A percentile compares a stretch with the other conserved stretches of the same genome.
Conservation (phyloP, 2,329 filamentous ascomycete species). For the Penicillium janthinellum region DNA sequence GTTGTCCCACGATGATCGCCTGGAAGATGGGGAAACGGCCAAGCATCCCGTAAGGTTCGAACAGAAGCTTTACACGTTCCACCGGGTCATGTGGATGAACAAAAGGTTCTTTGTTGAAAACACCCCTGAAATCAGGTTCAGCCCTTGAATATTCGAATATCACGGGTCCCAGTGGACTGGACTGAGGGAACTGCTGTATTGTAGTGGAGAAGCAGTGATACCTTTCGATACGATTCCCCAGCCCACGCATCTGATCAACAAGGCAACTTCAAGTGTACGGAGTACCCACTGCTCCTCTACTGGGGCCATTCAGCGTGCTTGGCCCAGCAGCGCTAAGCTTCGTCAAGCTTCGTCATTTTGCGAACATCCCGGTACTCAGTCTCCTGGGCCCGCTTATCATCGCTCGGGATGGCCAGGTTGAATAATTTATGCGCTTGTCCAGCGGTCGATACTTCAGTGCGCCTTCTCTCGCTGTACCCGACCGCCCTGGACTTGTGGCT, state of each 20-base stretch:
- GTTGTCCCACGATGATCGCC: background rate
- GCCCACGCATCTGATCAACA: background rate
- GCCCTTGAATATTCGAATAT: background rate
- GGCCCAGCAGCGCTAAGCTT: slow-evolving; percentile 19
- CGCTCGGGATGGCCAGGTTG: background rate
- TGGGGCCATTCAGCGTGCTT: background rate
- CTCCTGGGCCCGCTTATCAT: slow-evolving; percentile 5
- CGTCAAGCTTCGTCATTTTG: slow-evolving; percentile 20
- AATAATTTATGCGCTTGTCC: no score
- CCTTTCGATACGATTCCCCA: background rate
- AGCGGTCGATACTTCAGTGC: no score
- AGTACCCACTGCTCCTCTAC: background rate
- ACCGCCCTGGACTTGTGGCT: background rate
- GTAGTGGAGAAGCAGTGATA: background rate
- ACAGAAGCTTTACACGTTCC: background rate
- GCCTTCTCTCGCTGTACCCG: background rate
- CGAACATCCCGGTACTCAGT: background rate
- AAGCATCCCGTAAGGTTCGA: background rate
- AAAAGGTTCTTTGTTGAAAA: background rate
- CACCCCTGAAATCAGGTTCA: background rate
- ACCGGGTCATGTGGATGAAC: background rate
- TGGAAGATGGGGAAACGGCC: background rate
- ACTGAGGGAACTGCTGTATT: background rate
- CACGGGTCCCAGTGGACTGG: background rate
- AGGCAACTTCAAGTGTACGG: background rate